These are phyloP conservation scores for Primulina eburnea DNA, from an alignment of 257 asterid species.

Conservation along the genomic window DNA sequence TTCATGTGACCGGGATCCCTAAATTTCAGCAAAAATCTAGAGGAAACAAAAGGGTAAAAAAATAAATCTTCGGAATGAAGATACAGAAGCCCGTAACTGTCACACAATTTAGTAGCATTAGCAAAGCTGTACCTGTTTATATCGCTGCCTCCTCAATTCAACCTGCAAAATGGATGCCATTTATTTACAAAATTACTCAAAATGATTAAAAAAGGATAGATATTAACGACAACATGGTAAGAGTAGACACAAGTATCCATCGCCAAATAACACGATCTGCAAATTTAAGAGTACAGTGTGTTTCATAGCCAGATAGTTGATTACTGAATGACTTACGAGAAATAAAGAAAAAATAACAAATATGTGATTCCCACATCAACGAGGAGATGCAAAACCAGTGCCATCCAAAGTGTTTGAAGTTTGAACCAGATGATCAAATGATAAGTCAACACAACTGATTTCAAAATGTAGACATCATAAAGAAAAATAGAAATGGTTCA, in stretches of 20 bases:
- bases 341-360: background rate
- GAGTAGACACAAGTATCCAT: conserved; percentile 6
- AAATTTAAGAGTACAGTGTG: background rate
- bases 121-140: conserved; percentile 57
- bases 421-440: background rate
- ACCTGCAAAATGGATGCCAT: conserved; percentile 50
- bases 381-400: background rate
- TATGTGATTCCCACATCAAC: background rate
- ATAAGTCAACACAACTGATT: background rate
- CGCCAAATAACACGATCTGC: background rate
- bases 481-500: background rate
- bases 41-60: background rate
- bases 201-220: background rate
- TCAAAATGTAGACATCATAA: too few species aligned
- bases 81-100: background rate
- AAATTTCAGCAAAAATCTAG: too few species aligned
- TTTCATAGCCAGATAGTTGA: conserved; percentile 1
- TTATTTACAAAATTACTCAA: conserved; percentile 22
- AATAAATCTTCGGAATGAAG: background rate
- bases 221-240: conserved; percentile 1
- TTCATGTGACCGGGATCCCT: background rate
- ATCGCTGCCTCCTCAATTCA: conserved; percentile 58
- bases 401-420: background rate
- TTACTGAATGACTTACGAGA: background rate
- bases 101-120: background rate